phyloP scores from a whole-genome alignment of 345 rosid genomes.

The Heritiera littoralis region DNA sequence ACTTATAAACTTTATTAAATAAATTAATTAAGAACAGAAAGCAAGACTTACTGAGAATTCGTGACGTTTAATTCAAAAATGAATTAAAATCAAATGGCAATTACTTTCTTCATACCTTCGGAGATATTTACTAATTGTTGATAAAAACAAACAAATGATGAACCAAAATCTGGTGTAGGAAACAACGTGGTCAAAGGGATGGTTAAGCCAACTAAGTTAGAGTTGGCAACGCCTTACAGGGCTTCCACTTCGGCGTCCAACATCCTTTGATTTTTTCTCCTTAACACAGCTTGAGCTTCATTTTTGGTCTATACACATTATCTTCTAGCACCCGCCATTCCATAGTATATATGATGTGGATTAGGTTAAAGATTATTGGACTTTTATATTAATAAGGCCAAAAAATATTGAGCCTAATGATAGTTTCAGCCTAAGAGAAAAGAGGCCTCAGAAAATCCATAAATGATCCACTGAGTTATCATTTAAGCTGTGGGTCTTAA shows the following conservation, averaged over 20 bases:
- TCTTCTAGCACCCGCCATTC: not conserved
- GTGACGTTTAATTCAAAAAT: constrained; percentile 24
- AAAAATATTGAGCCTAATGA: too few relatives aligned
- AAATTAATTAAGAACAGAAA: not conserved
- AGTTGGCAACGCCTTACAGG: constrained; percentile 5
- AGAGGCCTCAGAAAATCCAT: too few relatives aligned
- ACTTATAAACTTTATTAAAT: not conserved
- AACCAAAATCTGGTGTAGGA: not conserved
- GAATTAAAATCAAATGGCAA: not conserved
- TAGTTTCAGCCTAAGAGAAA: too few relatives aligned
- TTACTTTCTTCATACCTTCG: too few relatives aligned
- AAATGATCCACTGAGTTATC: too few relatives aligned
- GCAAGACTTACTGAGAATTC: constrained; percentile 9
- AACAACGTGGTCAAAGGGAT: constrained; percentile 5
- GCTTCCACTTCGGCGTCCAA: not conserved
- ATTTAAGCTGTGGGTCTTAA: too few relatives aligned
- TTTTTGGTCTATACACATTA: too few relatives aligned
- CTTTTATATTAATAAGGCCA: too few relatives aligned
- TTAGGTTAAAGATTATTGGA: too few relatives aligned
- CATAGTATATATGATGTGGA: not conserved
- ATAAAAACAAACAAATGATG: not conserved
- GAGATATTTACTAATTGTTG: not conserved
- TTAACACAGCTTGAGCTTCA: not conserved
- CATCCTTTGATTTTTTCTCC: not conserved
- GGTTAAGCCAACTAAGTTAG: not conserved